Evolutionary conservation across 192 early-diverging fungal genomes (phyloP).

Genomic region (Gryganskiella cystojenkinii): DNA sequence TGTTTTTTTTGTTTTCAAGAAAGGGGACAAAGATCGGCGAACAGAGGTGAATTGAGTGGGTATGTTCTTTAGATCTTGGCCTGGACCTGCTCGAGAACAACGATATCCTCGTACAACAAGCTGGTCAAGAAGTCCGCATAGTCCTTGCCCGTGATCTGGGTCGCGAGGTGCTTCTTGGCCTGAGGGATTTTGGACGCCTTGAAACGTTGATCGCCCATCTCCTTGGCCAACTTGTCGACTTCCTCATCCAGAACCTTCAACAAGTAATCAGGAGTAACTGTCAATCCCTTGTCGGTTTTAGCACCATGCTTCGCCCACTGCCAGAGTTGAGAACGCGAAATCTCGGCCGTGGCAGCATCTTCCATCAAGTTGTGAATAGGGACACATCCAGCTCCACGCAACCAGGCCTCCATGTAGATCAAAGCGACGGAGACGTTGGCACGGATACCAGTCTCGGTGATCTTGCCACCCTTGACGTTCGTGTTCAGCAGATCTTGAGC

Average conservation of each 20-base stretch:
- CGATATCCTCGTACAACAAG: slow-evolving; percentile 91
- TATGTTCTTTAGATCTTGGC: slow-evolving; percentile 43
- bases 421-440: slow-evolving; percentile 93
- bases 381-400: slow-evolving; percentile 93
- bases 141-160: slow-evolving; percentile 81
- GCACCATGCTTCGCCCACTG: slow-evolving; percentile 93
- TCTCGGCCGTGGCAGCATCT: slow-evolving; percentile 97
- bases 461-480: slow-evolving; percentile 69
- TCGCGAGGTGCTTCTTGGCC: slow-evolving; percentile 75
- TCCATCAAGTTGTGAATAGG: slow-evolving; percentile 99
- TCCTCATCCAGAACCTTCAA: slow-evolving; percentile 86
- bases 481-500: slow-evolving; percentile 85
- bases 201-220: slow-evolving; percentile 67
- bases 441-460: slow-evolving; percentile 92
- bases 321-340: slow-evolving; percentile 94
- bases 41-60: no score
- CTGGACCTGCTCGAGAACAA: slow-evolving; percentile 46
- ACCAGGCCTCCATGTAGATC: slow-evolving; percentile 94
- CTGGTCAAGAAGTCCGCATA: slow-evolving; percentile 95
- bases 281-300: slow-evolving; percentile 81
- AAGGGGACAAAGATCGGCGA: no score
- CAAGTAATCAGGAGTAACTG: slow-evolving; percentile 81
- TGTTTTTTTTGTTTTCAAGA: no score
- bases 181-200: slow-evolving; percentile 68
- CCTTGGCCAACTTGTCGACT: slow-evolving; percentile 73